Conservation (phyloP, 495 filamentous ascomycete genomes). For the Polyplosphaeria fusca region DNA sequence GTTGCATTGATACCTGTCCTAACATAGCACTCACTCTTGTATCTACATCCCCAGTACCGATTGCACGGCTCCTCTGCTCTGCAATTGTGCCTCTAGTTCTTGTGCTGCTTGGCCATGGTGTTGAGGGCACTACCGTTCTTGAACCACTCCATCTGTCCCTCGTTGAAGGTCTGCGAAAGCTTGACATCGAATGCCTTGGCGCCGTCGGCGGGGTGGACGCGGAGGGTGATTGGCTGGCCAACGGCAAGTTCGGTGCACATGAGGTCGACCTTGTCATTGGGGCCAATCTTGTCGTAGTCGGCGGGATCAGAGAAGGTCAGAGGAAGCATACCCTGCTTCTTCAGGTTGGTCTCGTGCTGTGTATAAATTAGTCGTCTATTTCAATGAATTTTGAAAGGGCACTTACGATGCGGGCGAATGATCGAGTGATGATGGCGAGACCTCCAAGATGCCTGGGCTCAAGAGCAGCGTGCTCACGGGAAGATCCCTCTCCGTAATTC, state of each 20-base stretch:
- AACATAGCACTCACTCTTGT: neutral
- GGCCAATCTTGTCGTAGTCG: slow-evolving; percentile 96
- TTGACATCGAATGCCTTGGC: slow-evolving; percentile 69
- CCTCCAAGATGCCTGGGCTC: slow-evolving; percentile 97
- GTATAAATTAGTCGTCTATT: slow-evolving; percentile 13
- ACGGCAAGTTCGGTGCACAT: slow-evolving; percentile 87
- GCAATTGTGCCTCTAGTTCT: slow-evolving; percentile 10
- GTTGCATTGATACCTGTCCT: neutral
- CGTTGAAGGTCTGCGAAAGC: slow-evolving; percentile 95
- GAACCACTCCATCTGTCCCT: slow-evolving; percentile 96
- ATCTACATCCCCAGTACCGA: slow-evolving; percentile 28
- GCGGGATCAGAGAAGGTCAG: slow-evolving; percentile 90
- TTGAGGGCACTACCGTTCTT: slow-evolving; percentile 94
- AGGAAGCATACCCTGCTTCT: slow-evolving; percentile 99
- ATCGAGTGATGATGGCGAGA: slow-evolving; percentile 92
- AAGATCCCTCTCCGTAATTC: slow-evolving; percentile 98
- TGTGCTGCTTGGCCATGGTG: slow-evolving; percentile 80
- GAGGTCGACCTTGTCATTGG: slow-evolving; percentile 87
- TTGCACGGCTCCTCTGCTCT: neutral
- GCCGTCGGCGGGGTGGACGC: slow-evolving; percentile 85
- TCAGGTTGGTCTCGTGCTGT: slow-evolving; percentile 96
- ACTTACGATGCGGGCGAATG: slow-evolving; percentile 88
- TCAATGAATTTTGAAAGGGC: neutral
- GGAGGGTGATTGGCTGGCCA: slow-evolving; percentile 89
- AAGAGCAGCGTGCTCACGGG: slow-evolving; percentile 95